Conservation (phyloP, 257 asterid species). For the Nyctanthes arbortristis region DNA sequence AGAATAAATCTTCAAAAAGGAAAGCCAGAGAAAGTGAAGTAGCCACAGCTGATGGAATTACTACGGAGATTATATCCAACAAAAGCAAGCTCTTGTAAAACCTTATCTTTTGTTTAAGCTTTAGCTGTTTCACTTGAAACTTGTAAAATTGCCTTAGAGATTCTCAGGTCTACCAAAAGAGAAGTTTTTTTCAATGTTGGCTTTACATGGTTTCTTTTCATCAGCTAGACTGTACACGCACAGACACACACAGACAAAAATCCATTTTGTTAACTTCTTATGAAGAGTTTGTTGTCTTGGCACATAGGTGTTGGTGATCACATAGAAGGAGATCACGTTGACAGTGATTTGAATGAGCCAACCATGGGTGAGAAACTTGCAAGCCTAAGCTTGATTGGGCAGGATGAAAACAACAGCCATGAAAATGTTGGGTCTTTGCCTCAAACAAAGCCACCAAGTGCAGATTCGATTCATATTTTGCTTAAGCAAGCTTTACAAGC, state of each 20-base stretch:
- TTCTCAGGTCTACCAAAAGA: not conserved
- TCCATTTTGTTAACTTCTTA: not conserved
- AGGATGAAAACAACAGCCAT: conserved; percentile 23
- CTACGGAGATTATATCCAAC: conserved; percentile 26
- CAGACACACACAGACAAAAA: not conserved
- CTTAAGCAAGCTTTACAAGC: conserved; percentile 90
- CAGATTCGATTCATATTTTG: conserved; percentile 78
- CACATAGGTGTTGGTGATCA: conserved; percentile 48
- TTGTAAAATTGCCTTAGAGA: not conserved
- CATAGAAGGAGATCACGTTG: conserved; percentile 40
- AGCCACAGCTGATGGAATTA: conserved; percentile 5
- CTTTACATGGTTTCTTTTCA: conserved; percentile 10
- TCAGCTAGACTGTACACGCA: no score
- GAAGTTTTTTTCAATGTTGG: not conserved
- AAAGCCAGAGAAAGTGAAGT: conserved; percentile 38
- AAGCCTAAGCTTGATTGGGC: conserved; percentile 55
- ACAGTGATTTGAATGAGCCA: conserved; percentile 67
- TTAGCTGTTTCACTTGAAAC: not conserved
- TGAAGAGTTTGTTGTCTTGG: conserved; percentile 20
- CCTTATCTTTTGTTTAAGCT: conserved; percentile 1
- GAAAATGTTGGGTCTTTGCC: conserved; percentile 35
- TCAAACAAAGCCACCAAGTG: conserved; percentile 77
- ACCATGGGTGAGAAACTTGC: conserved; percentile 94
- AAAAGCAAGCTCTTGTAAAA: conserved; percentile 26
- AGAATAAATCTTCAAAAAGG: conserved; percentile 46